Percentiles rank a stretch among this genome's conserved stretches.
Conservation (phyloP, 2,329 filamentous ascomycete species). For the Aureobasidium zeae region DNA sequence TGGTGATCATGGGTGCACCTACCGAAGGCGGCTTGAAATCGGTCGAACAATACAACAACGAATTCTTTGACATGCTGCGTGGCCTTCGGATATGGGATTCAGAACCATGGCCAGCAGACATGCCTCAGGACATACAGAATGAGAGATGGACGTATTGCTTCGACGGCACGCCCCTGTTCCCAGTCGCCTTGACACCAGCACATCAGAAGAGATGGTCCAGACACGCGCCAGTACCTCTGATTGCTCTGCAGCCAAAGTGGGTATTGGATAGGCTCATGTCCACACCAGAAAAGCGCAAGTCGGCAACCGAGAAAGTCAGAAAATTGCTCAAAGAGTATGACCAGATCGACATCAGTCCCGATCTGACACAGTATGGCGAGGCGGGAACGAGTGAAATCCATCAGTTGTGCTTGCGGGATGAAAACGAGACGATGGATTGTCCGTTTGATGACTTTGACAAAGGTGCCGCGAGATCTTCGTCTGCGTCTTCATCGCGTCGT, state of each 20-base stretch:
- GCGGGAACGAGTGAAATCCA: conserved; percentile 19
- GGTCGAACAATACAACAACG: conserved; percentile 20
- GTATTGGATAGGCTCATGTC: conserved; percentile 19
- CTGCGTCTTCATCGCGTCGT: conserved; percentile 3
- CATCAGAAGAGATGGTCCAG: conserved; percentile 19
- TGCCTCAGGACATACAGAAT: conserved; percentile 18
- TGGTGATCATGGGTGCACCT: conserved; percentile 20
- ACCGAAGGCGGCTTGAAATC: conserved; percentile 18
- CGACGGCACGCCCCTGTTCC: conserved; percentile 19
- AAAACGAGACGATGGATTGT: conserved; percentile 19
- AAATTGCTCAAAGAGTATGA: conserved; percentile 20
- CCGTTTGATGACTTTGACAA: conserved; percentile 20
- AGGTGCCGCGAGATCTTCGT: conserved; percentile 12
- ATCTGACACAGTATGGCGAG: conserved; percentile 19
- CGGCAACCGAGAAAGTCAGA: conserved; percentile 19
- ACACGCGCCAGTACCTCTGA: conserved; percentile 19
- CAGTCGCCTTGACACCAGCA: conserved; percentile 20
- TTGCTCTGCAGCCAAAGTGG: conserved; percentile 20
- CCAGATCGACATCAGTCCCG: conserved; percentile 19
- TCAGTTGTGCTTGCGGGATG: conserved; percentile 18
- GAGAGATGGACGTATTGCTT: conserved; percentile 20
- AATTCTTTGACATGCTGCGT: conserved; percentile 20
- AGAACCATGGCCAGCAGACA: conserved; percentile 18
- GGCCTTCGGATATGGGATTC: conserved; percentile 19
- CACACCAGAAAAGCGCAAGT: conserved; percentile 19